A percentile compares a stretch with the other conserved stretches of the same genome.
Evolutionary conservation across 1,284 basidiomycete genomes (phyloP).

Genomic region (Coniferiporia weirii): DNA sequence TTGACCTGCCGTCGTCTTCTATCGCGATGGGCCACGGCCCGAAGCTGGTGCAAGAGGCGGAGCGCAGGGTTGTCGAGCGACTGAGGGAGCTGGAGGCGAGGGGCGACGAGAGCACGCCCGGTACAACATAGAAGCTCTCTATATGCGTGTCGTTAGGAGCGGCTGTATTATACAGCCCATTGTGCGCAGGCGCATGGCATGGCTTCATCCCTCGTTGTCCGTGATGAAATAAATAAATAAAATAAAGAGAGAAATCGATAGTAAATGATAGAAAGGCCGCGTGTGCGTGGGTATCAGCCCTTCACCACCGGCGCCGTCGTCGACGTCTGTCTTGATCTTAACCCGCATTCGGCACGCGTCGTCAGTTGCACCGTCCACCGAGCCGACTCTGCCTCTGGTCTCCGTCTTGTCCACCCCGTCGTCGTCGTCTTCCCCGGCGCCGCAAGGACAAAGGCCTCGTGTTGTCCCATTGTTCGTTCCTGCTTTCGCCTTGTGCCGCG

Average conservation of each 20-base stretch:
- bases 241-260: not conserved
- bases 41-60: constrained; percentile 46
- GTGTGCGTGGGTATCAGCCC: not conserved
- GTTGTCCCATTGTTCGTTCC: constrained; percentile 2
- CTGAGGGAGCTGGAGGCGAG: constrained; percentile 39
- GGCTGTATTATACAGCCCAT: no score
- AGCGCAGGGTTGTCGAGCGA: constrained; percentile 49
- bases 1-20: constrained; percentile 51
- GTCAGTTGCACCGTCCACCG: not conserved
- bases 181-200: not conserved
- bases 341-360: not conserved
- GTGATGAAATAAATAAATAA: not conserved
- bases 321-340: not conserved
- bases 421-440: not conserved
- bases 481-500: constrained; percentile 34
- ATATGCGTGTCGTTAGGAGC: no score
- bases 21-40: constrained; percentile 41
- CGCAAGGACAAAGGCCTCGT: constrained; percentile 8
- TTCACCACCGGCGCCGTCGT: not conserved
- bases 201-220: not conserved
- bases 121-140: no score
- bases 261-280: not conserved
- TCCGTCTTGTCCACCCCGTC: not conserved
- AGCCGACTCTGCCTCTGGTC: not conserved
- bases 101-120: no score